phyloP scores from a whole-genome alignment of 1,139 yeast genomes.

The Candida neerlandica region DNA sequence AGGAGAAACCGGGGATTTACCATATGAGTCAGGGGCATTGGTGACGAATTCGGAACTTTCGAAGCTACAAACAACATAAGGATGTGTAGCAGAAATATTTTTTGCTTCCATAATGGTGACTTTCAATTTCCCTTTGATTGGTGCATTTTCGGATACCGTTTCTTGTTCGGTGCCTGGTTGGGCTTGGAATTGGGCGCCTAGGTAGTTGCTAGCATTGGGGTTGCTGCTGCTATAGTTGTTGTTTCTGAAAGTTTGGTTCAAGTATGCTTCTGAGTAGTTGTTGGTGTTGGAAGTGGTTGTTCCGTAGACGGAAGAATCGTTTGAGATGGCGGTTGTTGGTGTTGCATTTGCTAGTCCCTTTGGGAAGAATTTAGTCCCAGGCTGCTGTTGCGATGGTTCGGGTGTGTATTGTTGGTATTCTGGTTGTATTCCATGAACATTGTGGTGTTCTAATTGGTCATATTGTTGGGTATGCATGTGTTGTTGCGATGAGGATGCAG shows the following conservation, averaged over 20 bases:
- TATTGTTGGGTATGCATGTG: slow-evolving; percentile 5
- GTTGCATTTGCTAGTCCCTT: slow-evolving; percentile 37
- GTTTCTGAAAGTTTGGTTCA: slow-evolving; percentile 28
- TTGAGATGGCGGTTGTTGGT: slow-evolving; percentile 71
- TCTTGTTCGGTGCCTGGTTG: slow-evolving; percentile 14
- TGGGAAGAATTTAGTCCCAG: slow-evolving; percentile 34
- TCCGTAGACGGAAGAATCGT: slow-evolving; percentile 67
- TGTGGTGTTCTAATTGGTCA: neutral
- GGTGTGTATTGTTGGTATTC: slow-evolving; percentile 11
- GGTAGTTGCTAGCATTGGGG: slow-evolving; percentile 5
- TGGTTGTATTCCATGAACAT: slow-evolving; percentile 1
- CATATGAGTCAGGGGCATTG: slow-evolving; percentile 71
- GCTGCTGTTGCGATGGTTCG: slow-evolving; percentile 9
- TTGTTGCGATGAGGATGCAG: slow-evolving; percentile 9
- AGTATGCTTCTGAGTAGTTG: slow-evolving; percentile 24
- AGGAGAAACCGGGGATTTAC: slow-evolving; percentile 46
- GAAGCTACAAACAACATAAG: slow-evolving; percentile 91
- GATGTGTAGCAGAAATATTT: slow-evolving; percentile 59
- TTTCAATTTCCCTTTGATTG: slow-evolving; percentile 73
- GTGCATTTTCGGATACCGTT: slow-evolving; percentile 24
- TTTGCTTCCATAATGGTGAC: slow-evolving; percentile 82
- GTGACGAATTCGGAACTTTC: slow-evolving; percentile 91
- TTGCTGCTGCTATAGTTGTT: slow-evolving; percentile 15
- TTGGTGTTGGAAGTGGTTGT: slow-evolving; percentile 47
- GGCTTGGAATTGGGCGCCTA: slow-evolving; percentile 11